phyloP scores from a whole-genome alignment of 805 yeast species.

The Metschnikowia bowlesiae region DNA sequence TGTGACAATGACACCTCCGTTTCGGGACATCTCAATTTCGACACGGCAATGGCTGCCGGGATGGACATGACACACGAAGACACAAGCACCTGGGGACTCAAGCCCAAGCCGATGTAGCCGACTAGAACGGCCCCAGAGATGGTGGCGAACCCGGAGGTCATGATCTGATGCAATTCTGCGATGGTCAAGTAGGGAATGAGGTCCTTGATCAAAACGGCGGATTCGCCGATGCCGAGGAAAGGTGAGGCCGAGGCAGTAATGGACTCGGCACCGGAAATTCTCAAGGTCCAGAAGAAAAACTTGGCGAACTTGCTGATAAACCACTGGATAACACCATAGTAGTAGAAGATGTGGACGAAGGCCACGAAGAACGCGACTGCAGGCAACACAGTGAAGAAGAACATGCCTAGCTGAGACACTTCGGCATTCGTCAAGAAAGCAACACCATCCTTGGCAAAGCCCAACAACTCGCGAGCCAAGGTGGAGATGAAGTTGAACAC shows the following conservation, averaged over 20 bases:
- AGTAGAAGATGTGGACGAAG: slow-evolving; percentile 55
- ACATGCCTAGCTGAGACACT: slow-evolving; percentile 40
- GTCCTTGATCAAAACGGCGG: slow-evolving; percentile 57
- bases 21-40: slow-evolving; percentile 58
- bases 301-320: slow-evolving; percentile 50
- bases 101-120: slow-evolving; percentile 58
- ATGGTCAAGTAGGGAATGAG: slow-evolving; percentile 54
- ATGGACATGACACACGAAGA: slow-evolving; percentile 69
- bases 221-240: slow-evolving; percentile 62
- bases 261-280: slow-evolving; percentile 60
- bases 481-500: slow-evolving; percentile 57
- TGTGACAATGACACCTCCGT: slow-evolving; percentile 50
- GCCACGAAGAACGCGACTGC: slow-evolving; percentile 62
- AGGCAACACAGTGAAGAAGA: slow-evolving; percentile 58
- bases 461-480: slow-evolving; percentile 52
- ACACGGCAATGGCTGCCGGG: slow-evolving; percentile 58
- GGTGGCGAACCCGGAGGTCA: slow-evolving; percentile 62
- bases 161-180: slow-evolving; percentile 59
- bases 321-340: slow-evolving; percentile 60
- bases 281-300: slow-evolving; percentile 57
- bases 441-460: slow-evolving; percentile 56
- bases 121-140: slow-evolving; percentile 62
- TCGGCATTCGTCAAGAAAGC: slow-evolving; percentile 49
- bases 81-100: slow-evolving; percentile 57
- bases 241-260: slow-evolving; percentile 66